Conservation (phyloP, 139 green algal genomes). For the Haematococcus lacustris region DNA sequence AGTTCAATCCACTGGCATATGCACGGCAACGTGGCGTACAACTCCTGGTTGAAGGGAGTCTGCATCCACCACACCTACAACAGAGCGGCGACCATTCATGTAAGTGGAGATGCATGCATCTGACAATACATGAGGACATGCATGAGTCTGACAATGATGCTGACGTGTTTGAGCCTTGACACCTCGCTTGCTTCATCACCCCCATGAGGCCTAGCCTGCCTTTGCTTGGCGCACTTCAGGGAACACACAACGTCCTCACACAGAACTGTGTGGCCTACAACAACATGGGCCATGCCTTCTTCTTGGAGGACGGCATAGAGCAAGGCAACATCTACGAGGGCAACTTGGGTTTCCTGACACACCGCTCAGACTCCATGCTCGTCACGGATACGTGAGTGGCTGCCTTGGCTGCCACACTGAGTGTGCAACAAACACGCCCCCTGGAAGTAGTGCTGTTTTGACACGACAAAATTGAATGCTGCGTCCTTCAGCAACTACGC, state of each 20-base stretch:
- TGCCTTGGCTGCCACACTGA: too few relatives aligned
- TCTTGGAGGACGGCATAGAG: conserved; percentile 58
- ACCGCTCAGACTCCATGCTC: conserved; percentile 38
- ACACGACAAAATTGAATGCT: too few relatives aligned
- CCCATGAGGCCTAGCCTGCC: conserved; percentile 33
- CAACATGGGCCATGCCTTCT: conserved; percentile 42
- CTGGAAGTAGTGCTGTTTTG: too few relatives aligned
- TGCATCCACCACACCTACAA: conserved; percentile 59
- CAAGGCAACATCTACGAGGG: conserved; percentile 31
- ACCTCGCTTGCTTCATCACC: too few relatives aligned
- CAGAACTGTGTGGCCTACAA: conserved; percentile 54
- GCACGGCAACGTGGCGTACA: conserved; percentile 31
- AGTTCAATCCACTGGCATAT: conserved; percentile 77
- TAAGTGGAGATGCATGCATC: too few relatives aligned
- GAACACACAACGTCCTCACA: conserved; percentile 47
- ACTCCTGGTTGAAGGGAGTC: conserved; percentile 37
- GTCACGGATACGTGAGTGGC: conserved; percentile 73
- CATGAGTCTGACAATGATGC: too few relatives aligned
- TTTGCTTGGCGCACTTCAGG: too few relatives aligned
- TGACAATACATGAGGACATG: too few relatives aligned
- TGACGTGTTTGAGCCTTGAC: too few relatives aligned
- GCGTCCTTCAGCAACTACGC: too few relatives aligned
- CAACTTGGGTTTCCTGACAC: conserved; percentile 60
- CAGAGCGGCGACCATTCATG: conserved; percentile 58
- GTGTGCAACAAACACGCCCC: too few relatives aligned